These are phyloP conservation scores for Blastobotrys raffinosifermentans DNA, from an alignment of 1,139 yeast species.

Conservation along the genomic window DNA sequence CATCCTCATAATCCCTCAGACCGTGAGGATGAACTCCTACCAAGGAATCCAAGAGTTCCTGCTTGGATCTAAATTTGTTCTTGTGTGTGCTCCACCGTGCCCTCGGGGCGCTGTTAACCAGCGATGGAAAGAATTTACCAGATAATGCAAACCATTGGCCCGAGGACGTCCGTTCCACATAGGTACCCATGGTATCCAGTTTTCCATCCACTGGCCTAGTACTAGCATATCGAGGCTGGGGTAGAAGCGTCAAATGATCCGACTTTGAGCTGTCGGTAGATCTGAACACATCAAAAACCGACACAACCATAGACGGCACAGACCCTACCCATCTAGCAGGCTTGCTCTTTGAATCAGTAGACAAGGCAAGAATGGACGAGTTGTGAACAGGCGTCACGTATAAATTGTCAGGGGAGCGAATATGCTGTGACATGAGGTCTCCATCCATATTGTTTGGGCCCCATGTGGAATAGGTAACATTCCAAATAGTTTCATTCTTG, in stretches of 20 bases:
- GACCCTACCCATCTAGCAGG: conserved; percentile 70
- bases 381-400: conserved; percentile 84
- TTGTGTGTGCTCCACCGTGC: conserved; percentile 32
- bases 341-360: conserved; percentile 52
- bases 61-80: conserved; percentile 9
- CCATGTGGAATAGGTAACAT: conserved; percentile 85
- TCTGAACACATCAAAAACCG: conserved; percentile 62
- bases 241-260: conserved; percentile 31
- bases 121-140: conserved; percentile 65
- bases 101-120: conserved; percentile 71
- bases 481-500: conserved; percentile 67
- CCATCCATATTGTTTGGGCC: conserved; percentile 84
- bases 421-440: conserved; percentile 47
- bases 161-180: conserved; percentile 56
- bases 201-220: conserved; percentile 9
- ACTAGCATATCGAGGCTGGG: conserved; percentile 31
- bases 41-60: conserved; percentile 22
- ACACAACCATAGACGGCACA: conserved; percentile 60
- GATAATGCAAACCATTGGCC: conserved; percentile 90
- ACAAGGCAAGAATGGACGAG: conserved; percentile 45
- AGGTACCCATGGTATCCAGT: conserved; percentile 40
- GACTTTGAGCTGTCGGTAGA: conserved; percentile 13
- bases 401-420: conserved; percentile 50
- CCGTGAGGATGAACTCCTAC: conserved; percentile 34
- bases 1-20: conserved; percentile 6